phyloP scores from a whole-genome alignment of 768 basidiomycete species.

The Obba rivulosa region DNA sequence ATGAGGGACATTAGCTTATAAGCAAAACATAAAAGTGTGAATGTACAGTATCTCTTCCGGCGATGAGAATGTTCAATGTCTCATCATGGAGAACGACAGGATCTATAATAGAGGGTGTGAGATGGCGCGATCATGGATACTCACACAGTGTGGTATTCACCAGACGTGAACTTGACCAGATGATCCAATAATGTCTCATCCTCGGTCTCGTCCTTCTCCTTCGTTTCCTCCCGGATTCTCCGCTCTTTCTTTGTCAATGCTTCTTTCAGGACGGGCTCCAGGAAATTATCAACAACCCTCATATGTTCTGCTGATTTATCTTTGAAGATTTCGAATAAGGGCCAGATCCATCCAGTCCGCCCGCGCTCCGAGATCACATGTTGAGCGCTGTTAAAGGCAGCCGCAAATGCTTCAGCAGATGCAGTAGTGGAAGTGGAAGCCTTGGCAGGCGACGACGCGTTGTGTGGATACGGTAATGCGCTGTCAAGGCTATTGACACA shows the following conservation, averaged over 20 bases:
- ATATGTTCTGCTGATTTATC: constrained; percentile 34
- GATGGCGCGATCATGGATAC: too few relatives aligned
- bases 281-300: constrained; percentile 37
- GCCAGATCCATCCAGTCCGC: constrained; percentile 42
- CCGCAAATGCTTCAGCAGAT: constrained; percentile 25
- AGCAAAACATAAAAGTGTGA: background rate
- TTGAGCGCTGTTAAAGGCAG: constrained; percentile 37
- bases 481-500: constrained; percentile 34
- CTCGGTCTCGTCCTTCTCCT: constrained; percentile 19
- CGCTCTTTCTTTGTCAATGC: constrained; percentile 25
- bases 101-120: constrained; percentile 12
- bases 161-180: constrained; percentile 33
- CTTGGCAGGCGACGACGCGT: constrained; percentile 9
- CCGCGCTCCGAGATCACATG: constrained; percentile 23
- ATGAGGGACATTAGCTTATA: background rate
- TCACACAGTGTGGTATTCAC: constrained; percentile 17
- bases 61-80: constrained; percentile 27
- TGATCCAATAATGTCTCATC: constrained; percentile 35
- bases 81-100: constrained; percentile 24
- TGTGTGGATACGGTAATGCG: constrained; percentile 34
- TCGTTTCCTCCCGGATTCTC: constrained; percentile 4
- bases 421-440: background rate
- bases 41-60: constrained; percentile 14
- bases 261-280: constrained; percentile 43
- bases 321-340: constrained; percentile 37